Evolutionary conservation across 768 basidiomycete species (phyloP).

Genomic region (Mycena pura): DNA sequence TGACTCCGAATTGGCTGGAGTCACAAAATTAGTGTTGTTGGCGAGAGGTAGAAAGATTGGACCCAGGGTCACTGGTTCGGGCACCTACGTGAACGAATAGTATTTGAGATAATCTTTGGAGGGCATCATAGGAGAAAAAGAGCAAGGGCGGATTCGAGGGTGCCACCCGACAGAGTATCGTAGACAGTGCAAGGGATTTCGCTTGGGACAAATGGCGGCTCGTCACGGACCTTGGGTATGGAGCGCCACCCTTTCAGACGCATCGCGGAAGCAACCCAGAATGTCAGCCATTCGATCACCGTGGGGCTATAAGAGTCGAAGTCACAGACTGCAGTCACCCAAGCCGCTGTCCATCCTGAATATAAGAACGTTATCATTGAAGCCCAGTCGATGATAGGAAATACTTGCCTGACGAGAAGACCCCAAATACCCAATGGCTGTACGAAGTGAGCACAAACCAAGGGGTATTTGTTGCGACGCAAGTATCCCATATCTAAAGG

Average conservation of each 20-base stretch:
- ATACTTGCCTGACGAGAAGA: constrained; percentile 59
- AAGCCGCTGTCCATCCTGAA: constrained; percentile 60
- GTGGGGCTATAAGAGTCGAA: constrained; percentile 51
- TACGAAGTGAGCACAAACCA: constrained; percentile 69
- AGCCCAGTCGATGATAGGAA: background rate
- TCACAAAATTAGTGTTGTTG: constrained; percentile 31
- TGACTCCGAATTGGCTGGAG: constrained; percentile 46
- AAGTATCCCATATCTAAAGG: constrained; percentile 61
- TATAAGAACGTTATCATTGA: background rate
- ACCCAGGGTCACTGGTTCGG: constrained; percentile 44
- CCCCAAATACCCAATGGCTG: constrained; percentile 66
- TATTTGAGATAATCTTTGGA: constrained; percentile 13
- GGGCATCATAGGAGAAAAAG: constrained; percentile 26
- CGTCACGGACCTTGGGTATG: constrained; percentile 49
- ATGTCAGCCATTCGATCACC: constrained; percentile 56
- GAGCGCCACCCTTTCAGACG: constrained; percentile 39
- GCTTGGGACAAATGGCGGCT: constrained; percentile 24
- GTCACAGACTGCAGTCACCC: constrained; percentile 53
- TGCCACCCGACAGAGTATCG: constrained; percentile 33
- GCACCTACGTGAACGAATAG: constrained; percentile 43
- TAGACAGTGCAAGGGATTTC: constrained; percentile 37
- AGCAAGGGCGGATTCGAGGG: constrained; percentile 35
- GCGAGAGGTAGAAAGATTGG: constrained; percentile 35
- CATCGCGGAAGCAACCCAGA: constrained; percentile 65
- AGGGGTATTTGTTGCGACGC: constrained; percentile 51